phyloP scores from a whole-genome alignment of 106 monocot species.

The Alisma plantagoaquatica region DNA sequence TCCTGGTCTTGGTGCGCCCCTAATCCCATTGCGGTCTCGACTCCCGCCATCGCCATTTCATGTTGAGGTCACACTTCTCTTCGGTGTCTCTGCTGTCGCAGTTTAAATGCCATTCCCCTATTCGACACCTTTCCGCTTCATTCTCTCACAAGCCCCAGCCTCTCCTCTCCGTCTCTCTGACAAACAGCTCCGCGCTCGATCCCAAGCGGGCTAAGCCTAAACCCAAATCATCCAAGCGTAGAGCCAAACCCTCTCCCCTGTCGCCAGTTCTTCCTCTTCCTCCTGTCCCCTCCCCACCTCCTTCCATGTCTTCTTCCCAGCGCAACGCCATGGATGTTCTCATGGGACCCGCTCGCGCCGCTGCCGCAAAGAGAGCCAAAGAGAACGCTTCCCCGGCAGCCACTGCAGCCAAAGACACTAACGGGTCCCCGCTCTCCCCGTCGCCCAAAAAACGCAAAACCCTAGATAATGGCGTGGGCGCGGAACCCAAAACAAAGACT shows the following conservation, averaged over 20 bases:
- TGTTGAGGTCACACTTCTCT: background rate
- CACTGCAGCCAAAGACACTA: no score
- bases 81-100: no score
- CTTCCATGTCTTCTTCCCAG: constrained; percentile 29
- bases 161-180: constrained; percentile 6
- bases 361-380: constrained; percentile 40
- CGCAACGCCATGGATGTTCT: constrained; percentile 68
- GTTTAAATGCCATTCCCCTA: no score
- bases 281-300: constrained; percentile 3
- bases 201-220: constrained; percentile 8
- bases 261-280: no score
- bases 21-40: background rate
- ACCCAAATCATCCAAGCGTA: no score
- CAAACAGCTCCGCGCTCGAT: no score
- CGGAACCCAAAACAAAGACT: background rate
- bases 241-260: no score
- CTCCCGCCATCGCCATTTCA: background rate
- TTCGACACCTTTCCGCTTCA: no score
- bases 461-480: constrained; percentile 5
- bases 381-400: background rate
- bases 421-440: constrained; percentile 11
- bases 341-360: constrained; percentile 71
- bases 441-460: constrained; percentile 36
- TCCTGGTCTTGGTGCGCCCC: no score
- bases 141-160: background rate